Base-by-base conservation (phyloP, 306 rosid species). In the Inga leiocalycina region DNA sequence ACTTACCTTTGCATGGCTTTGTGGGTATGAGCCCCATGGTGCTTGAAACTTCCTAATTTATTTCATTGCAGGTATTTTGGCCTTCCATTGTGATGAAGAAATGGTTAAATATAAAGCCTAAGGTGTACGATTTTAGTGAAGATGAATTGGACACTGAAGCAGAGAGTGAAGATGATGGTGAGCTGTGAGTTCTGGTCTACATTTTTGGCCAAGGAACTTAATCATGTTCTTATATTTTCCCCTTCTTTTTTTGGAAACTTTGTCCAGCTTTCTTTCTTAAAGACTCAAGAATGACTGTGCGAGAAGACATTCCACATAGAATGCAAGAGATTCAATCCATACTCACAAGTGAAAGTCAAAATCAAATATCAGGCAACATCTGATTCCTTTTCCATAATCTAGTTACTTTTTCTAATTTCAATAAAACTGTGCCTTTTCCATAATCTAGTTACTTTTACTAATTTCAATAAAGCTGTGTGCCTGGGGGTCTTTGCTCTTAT, bases 81-180 rank as follows among this genome's bases (percentile, higher is more conserved):
- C 99, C 99, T 24, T 90, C 98, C 51, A 78, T 88, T 84, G 85
- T 95, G 90, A 90, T 93, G 97, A 95, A 95, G 88, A 95, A 95
- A 85, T 95, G 99, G 99, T 79, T 95, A 71, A 95, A 95, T 72
- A 91, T 95, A 79, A 93, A 91, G 98, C 94, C 95, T 10, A 89
- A 89, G 82, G 91, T 81, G 75, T 77, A 89, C 83, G 96, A 95
- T 81, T 95, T 93, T 79, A 95, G 99, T 79, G 99, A 93, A 81
- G 99, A 95, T 90, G 99, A 95, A 83, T 84, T 88, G 64, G 98
- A 93, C 86, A 90, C 94, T 44, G 99, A 95, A 90, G 91, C 93
- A 32, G 98, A 92, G 84, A 92, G 94, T 77, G 99, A 96, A 90
- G 98, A 92, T 85, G 98, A 91, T 76, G 94, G 99, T 91, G 90